These are phyloP conservation scores for Yamadazyma ubonensis DNA, from an alignment of 805 yeast species.

Conservation along the genomic window DNA sequence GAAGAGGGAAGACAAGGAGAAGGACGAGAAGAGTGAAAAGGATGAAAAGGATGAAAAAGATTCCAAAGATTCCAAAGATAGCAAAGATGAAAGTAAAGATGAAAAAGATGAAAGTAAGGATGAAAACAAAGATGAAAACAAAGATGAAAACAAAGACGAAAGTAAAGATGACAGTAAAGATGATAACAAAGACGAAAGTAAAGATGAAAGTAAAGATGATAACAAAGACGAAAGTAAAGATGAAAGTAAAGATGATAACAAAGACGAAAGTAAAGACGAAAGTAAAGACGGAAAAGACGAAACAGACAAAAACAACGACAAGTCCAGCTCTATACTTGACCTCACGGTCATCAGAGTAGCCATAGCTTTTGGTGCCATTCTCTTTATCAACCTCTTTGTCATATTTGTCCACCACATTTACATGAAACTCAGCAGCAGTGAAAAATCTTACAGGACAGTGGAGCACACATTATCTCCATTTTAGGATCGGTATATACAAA, in stretches of 20 bases:
- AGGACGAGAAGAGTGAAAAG: conserved; percentile 6
- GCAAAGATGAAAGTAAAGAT: neutral
- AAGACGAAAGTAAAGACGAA: too few relatives aligned
- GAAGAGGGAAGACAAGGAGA: neutral
- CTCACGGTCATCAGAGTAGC: conserved; percentile 30
- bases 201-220: conserved; percentile 1
- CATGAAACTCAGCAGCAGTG: conserved; percentile 26
- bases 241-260: too few relatives aligned
- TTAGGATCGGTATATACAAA: too few relatives aligned
- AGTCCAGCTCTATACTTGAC: conserved; percentile 6
- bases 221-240: too few relatives aligned
- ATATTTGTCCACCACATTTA: conserved; percentile 40
- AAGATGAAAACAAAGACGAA: too few relatives aligned
- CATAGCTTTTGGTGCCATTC: conserved; percentile 34
- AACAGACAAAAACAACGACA: neutral
- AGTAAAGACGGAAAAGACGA: conserved; percentile 2
- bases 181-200: neutral
- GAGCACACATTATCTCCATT: conserved; percentile 39
- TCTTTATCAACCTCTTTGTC: conserved; percentile 35
- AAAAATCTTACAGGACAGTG: conserved; percentile 32
- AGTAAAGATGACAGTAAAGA: too few relatives aligned
- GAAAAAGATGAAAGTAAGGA: conserved; percentile 1
- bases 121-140: too few relatives aligned
- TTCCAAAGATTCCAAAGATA: conserved; percentile 1
- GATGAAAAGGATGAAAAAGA: conserved; percentile 1